Evolutionary conservation across 768 basidiomycete genomes (phyloP).

Genomic region (Zangia roseola): DNA sequence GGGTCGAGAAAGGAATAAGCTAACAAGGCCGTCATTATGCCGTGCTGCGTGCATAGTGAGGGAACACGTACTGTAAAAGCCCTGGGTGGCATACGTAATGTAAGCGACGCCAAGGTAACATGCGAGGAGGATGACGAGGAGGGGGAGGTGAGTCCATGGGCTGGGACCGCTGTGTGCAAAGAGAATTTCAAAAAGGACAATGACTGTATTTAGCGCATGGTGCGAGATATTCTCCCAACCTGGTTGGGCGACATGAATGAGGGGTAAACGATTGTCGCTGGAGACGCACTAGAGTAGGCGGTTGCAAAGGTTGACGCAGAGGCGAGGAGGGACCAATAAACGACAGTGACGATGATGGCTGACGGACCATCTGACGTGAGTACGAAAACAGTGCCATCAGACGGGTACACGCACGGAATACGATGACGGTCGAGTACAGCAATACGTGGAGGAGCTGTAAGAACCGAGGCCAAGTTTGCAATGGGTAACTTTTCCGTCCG

Average conservation of each 20-base stretch:
- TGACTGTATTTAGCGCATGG: constrained; percentile 58
- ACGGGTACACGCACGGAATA: constrained; percentile 50
- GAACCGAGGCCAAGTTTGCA: constrained; percentile 56
- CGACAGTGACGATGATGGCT: constrained; percentile 65
- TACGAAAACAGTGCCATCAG: not conserved
- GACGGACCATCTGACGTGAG: not conserved
- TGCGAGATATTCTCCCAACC: constrained; percentile 60
- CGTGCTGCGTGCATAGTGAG: not conserved
- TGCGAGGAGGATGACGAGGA: constrained; percentile 48
- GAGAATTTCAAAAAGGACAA: constrained; percentile 57
- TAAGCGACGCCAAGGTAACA: constrained; percentile 68
- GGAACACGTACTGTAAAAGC: constrained; percentile 56
- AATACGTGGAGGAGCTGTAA: constrained; percentile 59
- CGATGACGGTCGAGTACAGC: constrained; percentile 48
- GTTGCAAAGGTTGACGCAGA: constrained; percentile 40
- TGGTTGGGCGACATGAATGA: constrained; percentile 18
- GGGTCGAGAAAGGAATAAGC: constrained; percentile 71
- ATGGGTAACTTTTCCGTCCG: constrained; percentile 43
- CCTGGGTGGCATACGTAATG: constrained; percentile 57
- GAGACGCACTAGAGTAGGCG: constrained; percentile 37
- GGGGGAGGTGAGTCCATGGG: constrained; percentile 51
- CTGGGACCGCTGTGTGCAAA: constrained; percentile 51
- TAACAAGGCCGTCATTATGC: constrained; percentile 25
- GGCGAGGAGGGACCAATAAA: constrained; percentile 60
- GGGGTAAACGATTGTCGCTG: not conserved